Conservation (phyloP, 225 moss, liverwort and hornwort genomes). For the Anthoceros angustus region DNA sequence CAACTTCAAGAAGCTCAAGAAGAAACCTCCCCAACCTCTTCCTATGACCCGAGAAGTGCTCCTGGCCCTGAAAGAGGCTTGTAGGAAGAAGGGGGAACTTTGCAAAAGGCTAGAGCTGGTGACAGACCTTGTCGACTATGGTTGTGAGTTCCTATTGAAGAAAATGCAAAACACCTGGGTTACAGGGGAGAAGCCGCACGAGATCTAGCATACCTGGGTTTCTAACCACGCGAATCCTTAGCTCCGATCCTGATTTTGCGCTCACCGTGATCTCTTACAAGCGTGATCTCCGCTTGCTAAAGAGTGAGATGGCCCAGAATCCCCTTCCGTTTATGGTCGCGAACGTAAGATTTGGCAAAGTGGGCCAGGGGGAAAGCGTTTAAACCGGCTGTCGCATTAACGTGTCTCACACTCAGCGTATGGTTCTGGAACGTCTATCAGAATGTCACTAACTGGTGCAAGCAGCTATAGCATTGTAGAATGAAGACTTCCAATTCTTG, state of each 20-base stretch:
- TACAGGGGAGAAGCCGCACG: not conserved
- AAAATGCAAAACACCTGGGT: not conserved
- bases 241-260: not conserved
- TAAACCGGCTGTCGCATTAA: too few relatives aligned
- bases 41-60: not conserved
- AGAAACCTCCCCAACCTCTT: constrained; percentile 3
- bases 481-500: too few relatives aligned
- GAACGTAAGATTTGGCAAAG: too few relatives aligned
- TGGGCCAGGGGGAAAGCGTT: too few relatives aligned
- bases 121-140: not conserved
- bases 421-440: too few relatives aligned
- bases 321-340: too few relatives aligned
- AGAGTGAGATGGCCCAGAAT: too few relatives aligned
- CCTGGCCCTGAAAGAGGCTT: not conserved
- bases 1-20: not conserved
- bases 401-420: too few relatives aligned
- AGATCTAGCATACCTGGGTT: not conserved
- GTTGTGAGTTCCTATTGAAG: not conserved
- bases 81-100: not conserved
- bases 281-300: too few relatives aligned
- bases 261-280: too few relatives aligned
- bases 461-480: too few relatives aligned
- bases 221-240: not conserved
- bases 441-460: too few relatives aligned
- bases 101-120: not conserved